Conservation (phyloP, 768 basidiomycete genomes). For the Pisolithus albus region DNA sequence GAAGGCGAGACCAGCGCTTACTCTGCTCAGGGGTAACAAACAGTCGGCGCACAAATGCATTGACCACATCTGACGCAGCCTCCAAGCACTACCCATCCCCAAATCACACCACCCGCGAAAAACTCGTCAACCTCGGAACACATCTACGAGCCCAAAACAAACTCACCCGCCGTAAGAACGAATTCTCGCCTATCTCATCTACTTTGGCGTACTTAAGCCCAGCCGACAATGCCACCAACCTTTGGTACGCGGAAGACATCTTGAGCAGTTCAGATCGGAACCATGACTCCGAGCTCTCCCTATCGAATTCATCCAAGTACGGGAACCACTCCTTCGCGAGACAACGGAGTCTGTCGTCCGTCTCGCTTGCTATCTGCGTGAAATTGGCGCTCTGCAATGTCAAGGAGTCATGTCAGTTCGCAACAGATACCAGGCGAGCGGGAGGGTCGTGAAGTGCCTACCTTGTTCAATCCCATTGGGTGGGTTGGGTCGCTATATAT, state of each 20-base stretch:
- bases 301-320: slow-evolving; percentile 44
- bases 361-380: slow-evolving; percentile 53
- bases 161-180: slow-evolving; percentile 60
- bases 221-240: slow-evolving; percentile 64
- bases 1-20: slow-evolving; percentile 24
- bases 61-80: slow-evolving; percentile 63
- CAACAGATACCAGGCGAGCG: background rate
- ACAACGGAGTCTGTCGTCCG: slow-evolving; percentile 60
- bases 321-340: slow-evolving; percentile 52
- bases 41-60: slow-evolving; percentile 53
- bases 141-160: background rate
- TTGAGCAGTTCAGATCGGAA: slow-evolving; percentile 59
- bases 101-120: background rate
- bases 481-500: slow-evolving; percentile 71
- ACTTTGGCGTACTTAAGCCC: slow-evolving; percentile 73
- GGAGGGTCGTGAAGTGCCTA: slow-evolving; percentile 12
- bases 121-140: background rate
- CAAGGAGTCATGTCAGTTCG: background rate
- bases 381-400: slow-evolving; percentile 53
- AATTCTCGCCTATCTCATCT: slow-evolving; percentile 49
- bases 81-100: slow-evolving; percentile 45
- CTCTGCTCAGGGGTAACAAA: slow-evolving; percentile 46
- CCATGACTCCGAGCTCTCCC: slow-evolving; percentile 45
- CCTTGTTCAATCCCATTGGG: slow-evolving; percentile 74
- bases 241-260: slow-evolving; percentile 60